Evolutionary conservation across 169 alveolate genomes (phyloP).

Genomic region (Cryptosporidium bovis): DNA sequence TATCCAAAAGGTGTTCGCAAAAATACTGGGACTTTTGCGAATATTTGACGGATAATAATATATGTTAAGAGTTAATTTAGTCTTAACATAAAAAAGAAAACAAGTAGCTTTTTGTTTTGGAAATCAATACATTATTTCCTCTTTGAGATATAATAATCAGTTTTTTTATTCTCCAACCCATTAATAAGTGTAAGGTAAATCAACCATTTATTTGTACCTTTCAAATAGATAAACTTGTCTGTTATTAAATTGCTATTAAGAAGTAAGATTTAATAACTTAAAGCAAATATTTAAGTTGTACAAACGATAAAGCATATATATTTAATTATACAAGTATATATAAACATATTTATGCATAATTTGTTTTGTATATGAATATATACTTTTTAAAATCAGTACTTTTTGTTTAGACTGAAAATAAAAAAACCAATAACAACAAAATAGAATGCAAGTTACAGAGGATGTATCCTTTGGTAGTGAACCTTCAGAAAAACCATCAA

Average conservation of each 20-base stretch:
- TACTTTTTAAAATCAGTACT: neutral
- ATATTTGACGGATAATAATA: conserved; percentile 9
- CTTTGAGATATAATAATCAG: no score
- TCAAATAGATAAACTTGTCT: no score
- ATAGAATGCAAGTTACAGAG: conserved; percentile 6
- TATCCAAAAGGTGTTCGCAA: conserved; percentile 7
- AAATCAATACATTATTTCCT: no score
- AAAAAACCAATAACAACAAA: neutral
- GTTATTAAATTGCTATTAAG: no score
- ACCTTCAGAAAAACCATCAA: neutral
- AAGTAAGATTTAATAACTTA: no score
- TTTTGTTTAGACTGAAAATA: neutral
- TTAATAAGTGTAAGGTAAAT: no score
- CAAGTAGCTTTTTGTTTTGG: no score
- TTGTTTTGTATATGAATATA: conserved; percentile 1
- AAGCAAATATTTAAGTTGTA: no score
- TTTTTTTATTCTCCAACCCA: no score
- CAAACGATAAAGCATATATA: neutral
- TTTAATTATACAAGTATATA: neutral
- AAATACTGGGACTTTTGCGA: conserved; percentile 52
- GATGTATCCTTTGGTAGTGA: neutral
- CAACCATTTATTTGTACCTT: no score
- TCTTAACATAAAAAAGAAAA: no score
- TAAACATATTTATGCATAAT: neutral
- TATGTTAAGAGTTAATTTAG: no score